Evolutionary conservation across 768 basidiomycete genomes (phyloP).

Genomic region (Pleurotus cornucopiae): DNA sequence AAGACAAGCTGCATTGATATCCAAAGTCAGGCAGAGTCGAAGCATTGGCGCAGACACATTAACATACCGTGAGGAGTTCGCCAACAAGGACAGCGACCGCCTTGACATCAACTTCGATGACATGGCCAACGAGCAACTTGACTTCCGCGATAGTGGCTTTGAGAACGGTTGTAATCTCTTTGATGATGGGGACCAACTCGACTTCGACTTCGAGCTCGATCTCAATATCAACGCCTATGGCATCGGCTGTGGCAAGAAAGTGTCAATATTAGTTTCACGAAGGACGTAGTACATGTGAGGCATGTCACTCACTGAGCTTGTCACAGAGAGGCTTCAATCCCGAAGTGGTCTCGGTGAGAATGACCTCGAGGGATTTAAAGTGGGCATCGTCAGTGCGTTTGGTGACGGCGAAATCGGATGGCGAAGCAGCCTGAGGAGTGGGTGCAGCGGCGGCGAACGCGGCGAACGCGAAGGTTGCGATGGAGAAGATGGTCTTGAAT

Average conservation of each 20-base stretch:
- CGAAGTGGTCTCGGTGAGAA: slow-evolving; percentile 8
- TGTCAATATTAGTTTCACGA: not conserved
- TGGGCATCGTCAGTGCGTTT: not conserved
- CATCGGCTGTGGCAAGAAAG: slow-evolving; percentile 4
- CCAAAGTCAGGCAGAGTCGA: not conserved
- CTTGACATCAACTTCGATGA: slow-evolving; percentile 11
- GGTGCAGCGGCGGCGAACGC: slow-evolving; percentile 14
- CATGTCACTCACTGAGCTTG: slow-evolving; percentile 14
- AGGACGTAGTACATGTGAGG: too few relatives aligned
- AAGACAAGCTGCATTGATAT: slow-evolving; percentile 15
- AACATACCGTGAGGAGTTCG: slow-evolving; percentile 15
- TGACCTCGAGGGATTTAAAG: slow-evolving; percentile 10
- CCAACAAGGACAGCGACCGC: slow-evolving; percentile 14
- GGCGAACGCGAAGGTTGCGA: slow-evolving; percentile 19
- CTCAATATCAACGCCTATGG: slow-evolving; percentile 14
- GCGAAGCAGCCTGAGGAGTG: not conserved
- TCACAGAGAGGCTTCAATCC: slow-evolving; percentile 12
- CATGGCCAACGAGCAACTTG: slow-evolving; percentile 12
- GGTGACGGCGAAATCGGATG: not conserved
- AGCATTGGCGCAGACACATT: not conserved
- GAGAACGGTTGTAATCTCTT: slow-evolving; percentile 15
- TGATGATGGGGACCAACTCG: slow-evolving; percentile 12
- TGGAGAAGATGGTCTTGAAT: slow-evolving; percentile 18
- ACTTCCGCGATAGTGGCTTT: slow-evolving; percentile 11
- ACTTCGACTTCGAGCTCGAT: slow-evolving; percentile 9